Base-by-base conservation (phyloP, 2,329 filamentous ascomycete genomes). In the Colletotrichum brevisporum region DNA sequence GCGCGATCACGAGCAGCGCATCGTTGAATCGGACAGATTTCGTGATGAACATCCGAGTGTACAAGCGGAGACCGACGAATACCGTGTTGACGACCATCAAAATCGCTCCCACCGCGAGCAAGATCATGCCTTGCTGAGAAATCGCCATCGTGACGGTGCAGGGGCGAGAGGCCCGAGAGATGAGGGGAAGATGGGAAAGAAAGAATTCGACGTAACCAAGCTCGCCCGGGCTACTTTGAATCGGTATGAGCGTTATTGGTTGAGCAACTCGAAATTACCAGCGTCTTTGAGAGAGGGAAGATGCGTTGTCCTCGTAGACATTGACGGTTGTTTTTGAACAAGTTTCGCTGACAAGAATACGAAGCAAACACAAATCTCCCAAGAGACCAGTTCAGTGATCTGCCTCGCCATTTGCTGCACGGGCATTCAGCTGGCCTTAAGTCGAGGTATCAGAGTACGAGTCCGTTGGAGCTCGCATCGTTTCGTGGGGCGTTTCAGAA, bases 401-500 rank as follows among this genome's bases (percentile, higher is more conserved):
- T 10, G 31, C 31, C 31, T 36, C 31, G 31, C 31, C 31, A 21
- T 47, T 21, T 51, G 31, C 52, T 36, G 39, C 18, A 31, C 39
- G 39, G 6, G 18, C 43, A 43, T 9, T 10, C n/a, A 36, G 45
- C 54, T 66, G 63, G 64, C 21, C 26, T 27, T 26, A 13, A 15
- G 57, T 31, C 41, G 55, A 51, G 43, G 58, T 56, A 63, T 63
- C 51, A 31, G n/a, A 52, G 58, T 55, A 31, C 47, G 47, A 60
- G 31, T 10, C 16, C 41, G 58, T 63, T 39, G 41, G 51, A 15
- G 51, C 43, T 67, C 27, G 63, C 43, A 63, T 63, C 52, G 64
- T 67, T 67, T 67, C 64, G 52, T 57, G 45, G 39, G 45, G 45
- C 36, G 64, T 67, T 67, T 67, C 26, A 57, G 48, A 57, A 27